Base-by-base conservation (phyloP, 2,329 filamentous ascomycete genomes). In the Botrytis pseudocinerea region DNA sequence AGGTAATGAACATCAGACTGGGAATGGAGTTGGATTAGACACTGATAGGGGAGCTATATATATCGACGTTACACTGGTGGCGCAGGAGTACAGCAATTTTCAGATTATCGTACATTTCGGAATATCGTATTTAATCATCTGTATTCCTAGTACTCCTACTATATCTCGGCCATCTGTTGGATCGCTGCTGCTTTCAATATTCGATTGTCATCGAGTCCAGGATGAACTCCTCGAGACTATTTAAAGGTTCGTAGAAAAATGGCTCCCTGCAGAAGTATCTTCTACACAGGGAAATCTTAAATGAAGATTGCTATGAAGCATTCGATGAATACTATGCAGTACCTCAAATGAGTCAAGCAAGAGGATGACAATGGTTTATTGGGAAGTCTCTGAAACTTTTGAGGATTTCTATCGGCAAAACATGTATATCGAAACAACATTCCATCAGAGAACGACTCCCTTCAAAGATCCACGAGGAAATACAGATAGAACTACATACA, bases 41-140 rank as follows among this genome's bases (percentile, higher is more conserved):
- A 54, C n/a, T 28, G 51, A 28, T 28, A 57, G n/a, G 6, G n/a
- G 51, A 57, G n/a, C 28, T 28, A 8, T n/a, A 28, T 9, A 28
- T 7, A 8, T 28, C 1, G n/a, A 28, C 0, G 1, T 28, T 6
- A n/a, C n/a, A 32, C n/a, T 3, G 6, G 14, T 28, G 14, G n/a
- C 48, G 48, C 12, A 0, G 46, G 46, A 51, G 25, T n/a, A 54
- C 5, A n/a, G 48, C 2, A 14, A 54, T 16, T n/a, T 54, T 54
- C 48, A 54, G n/a, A 54, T 51, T 5, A 51, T 54, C 48, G 5
- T 54, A 7, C 14, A n/a, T 54, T 54, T 54, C 0, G 12, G 48
- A 54, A 54, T 54, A 16, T 6, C 12, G 0, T 16, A 14, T n/a
- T 16, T 54, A 5, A 9, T 54, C 25, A n/a, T 54, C 25, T n/a